These are phyloP conservation scores for Mycosphaerella sp. DNA, from an alignment of 2,329 filamentous ascomycete genomes.

Conservation along the genomic window DNA sequence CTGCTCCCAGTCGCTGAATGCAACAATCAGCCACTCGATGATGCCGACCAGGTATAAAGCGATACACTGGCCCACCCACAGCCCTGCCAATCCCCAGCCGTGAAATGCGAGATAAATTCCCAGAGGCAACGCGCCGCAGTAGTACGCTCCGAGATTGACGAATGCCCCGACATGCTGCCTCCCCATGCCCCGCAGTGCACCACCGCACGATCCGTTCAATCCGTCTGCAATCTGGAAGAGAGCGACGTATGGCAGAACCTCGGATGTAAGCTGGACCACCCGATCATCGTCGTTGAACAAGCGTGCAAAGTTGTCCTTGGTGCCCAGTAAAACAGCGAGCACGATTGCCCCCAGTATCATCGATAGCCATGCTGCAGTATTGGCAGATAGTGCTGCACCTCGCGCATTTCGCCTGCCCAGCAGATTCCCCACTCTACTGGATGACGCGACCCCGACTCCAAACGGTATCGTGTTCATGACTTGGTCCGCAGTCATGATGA, in stretches of 20 bases:
- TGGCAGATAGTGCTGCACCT: constrained; percentile 65
- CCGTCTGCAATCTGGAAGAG: constrained; percentile 88
- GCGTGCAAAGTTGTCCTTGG: constrained; percentile 64
- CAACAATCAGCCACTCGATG: constrained; percentile 73
- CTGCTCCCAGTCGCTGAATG: constrained; percentile 66
- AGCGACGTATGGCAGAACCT: constrained; percentile 79
- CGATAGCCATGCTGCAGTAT: constrained; percentile 67
- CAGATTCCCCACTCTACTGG: constrained; percentile 70
- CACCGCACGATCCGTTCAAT: constrained; percentile 77
- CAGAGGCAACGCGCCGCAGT: constrained; percentile 70
- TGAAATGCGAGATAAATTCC: constrained; percentile 81
- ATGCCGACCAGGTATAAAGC: constrained; percentile 73
- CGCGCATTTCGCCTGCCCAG: constrained; percentile 60
- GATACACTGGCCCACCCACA: constrained; percentile 63
- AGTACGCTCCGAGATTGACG: constrained; percentile 79
- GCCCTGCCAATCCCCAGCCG: constrained; percentile 70
- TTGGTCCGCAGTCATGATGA: constrained; percentile 52
- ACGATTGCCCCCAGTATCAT: constrained; percentile 62
- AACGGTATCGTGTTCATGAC: constrained; percentile 76
- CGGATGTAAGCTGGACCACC: constrained; percentile 65
- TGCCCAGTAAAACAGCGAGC: constrained; percentile 61
- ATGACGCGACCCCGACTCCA: constrained; percentile 75
- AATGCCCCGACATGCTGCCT: constrained; percentile 76
- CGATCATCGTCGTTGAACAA: constrained; percentile 73
- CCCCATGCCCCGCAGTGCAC: constrained; percentile 75